Base-by-base conservation (phyloP, 1,284 basidiomycete species). In the Heterobasidion annosum region DNA sequence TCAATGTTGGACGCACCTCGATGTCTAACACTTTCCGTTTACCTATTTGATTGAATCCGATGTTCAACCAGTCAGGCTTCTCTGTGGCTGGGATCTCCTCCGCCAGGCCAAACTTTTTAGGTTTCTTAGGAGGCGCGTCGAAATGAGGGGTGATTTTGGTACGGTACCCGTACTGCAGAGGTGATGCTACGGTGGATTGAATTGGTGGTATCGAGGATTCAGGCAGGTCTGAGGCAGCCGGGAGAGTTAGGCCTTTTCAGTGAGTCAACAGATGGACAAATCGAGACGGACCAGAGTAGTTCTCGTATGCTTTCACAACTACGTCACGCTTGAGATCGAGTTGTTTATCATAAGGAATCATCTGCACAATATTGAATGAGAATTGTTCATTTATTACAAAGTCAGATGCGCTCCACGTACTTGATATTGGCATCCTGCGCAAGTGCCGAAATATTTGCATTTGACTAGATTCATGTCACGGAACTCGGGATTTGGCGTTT, bases 81-180 rank as follows among this genome's bases (percentile, higher is more conserved):
- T 42, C 60, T 16, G 65, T 64, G 1, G 59, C 63, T 13, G 58
- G 50, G 1, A 58, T 59, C 3, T 56, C 55, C 5, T 63, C 63
- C 35, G 68, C 67, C 46, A 19, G 46, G 25, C 25, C 33, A 2
- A 1, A n/a, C 59, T 64, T 68, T 65, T 76, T 71, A 50, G 74
- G 69, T 54, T 69, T 67, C 64, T 81, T 86, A 0, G 83, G 82
- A 1, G 92, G 85, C 0, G 87, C 80, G 47, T 97, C 90, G 62
- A 98, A 99, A 68, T 99, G 96, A 0, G 96, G 96, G 0, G 96
- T 98, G 49, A 99, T 86, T 72, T 99, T 99, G 0, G 97, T 99
- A 19, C 96, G 84, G 68, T 99, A 99, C 48, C 79, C 81, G 70
- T 96, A 98, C 60, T 96, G 85, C 51, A 89, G 73, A 0, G 96